Base-by-base conservation (phyloP, 352 stramenopile genomes). In the Phytophthora melonis region DNA sequence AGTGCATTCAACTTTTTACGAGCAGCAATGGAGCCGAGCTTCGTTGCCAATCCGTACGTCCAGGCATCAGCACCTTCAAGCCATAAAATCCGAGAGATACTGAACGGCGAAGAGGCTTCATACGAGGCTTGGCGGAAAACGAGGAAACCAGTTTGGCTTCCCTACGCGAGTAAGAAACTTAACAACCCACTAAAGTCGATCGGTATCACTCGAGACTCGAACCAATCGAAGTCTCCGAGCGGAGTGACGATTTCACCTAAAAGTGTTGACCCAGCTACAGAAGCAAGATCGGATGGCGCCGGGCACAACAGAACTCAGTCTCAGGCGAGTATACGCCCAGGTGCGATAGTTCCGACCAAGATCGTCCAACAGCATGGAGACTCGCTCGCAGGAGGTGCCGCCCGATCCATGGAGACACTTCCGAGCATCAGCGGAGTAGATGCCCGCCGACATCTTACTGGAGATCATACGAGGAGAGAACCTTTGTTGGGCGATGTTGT, bases 11-110 rank as follows among this genome's bases (percentile, higher is more conserved):
- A 50, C 30, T n/a, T 47, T 30, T 47, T 18, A 9, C 39, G 23
- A 57, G 50, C 19, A 8, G 8, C 25, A 14, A 91, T 92, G 85
- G 81, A 91, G 56, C 75, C 81, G 23, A 79, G 78, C n/a, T 87
- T 92, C 43, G 57, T 90, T 11, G 69, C 69, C 27, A 90, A 80
- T 43, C 84, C 87, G 11, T 92, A 89, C 55, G 70, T 86, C 23
- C 75, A 80, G 50, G 66, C 74, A 10, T 69, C 52, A 1, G 73
- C 82, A 1, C 73, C 76, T 4, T 68, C 74, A 14, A 93, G 82
- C 39, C 53, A 27, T 10, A 63, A 72, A 34, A 90, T 93, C 58
- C 83, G 83, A 8, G 72, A 79, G 23, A 74, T 91, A 61, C 72
- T 93, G 23, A 84, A 92, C 55, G 59, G 75, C 18, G 68, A 89